Base-by-base conservation (phyloP, 2,329 filamentous ascomycete genomes). In the Paraconiothyrium brasiliense region DNA sequence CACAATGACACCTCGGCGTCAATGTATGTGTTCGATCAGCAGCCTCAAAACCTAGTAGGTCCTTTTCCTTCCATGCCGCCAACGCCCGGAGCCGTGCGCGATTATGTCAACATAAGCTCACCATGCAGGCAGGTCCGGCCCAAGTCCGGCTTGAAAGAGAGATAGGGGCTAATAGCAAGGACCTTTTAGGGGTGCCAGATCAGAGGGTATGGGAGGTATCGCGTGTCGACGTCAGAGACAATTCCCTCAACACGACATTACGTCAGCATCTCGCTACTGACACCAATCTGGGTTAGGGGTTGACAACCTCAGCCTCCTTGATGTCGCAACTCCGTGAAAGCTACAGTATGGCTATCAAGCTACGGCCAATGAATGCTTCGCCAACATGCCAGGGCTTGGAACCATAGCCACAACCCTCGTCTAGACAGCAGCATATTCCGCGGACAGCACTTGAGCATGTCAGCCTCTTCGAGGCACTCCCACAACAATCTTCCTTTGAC, bases 301-400 rank as follows among this genome's bases (percentile, higher is more conserved):
- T 6, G 20, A 3, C 37, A 43, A 30, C 47, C 59, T 61, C 54
- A 57, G 59, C 54, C 59, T 52, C 60, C 56, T 46, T 57, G 37
- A 57, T 57, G 60, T 51, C 57, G 60, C 34, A 62, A 59, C 51
- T 41, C 51, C 35, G 37, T 39, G 37, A 13, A 39, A 1, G 37
- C 48, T 24, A 51, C 54, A 4, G 27, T 13, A 13, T 13, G 22
- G 39, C 52, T 30, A 39, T 57, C 35, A 52, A 57, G 35, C 52
- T 52, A 41, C 46, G 24, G 24, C 41, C 39, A 41, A n/a, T 16
- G 39, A 41, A 8, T 1, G 48, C 30, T 10, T 35, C 20, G 48
- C 32, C 27, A 51, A 14, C 32, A 5, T 10, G 16, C 30, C 30
- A 51, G 48, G 13, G 4, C 22, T 5, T 35, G 6, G 1, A n/a